Base-by-base conservation (phyloP, 2,329 filamentous ascomycete species). In the Rachicladosporium sp. region DNA sequence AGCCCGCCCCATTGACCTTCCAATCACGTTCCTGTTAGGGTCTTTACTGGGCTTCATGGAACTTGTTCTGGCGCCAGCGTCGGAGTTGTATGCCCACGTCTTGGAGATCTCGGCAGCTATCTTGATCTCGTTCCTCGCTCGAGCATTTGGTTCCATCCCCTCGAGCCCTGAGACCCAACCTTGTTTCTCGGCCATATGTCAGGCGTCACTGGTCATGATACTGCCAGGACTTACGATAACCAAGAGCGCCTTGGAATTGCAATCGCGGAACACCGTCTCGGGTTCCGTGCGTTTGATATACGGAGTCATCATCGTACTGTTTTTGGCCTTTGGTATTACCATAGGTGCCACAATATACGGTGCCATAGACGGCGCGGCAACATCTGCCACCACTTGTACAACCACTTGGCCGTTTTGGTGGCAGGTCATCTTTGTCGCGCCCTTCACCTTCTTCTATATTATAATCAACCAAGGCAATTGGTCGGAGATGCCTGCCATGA, bases 1-100 rank as follows among this genome's bases (percentile, higher is more conserved):
- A 42, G 81, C 79, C 3, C 74, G 82, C 2, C 74, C 77, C 32
- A 78, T 87, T 47, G 83, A 89, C 54, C 63, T 88, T 42, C 82
- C 81, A 0, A 69, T 86, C 19, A 76, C 77, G 21, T 87, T 88
- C 53, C 38, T 82, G 1, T 68, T 88, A 0, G 83, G 83, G 2
- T 77, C 73, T 50, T 61, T 85, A n/a, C 68, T 88, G 1, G 82
- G 82, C 1, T 61, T 77, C 42, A 63, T 88, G 40, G 80, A 87
- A 50, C 71, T 87, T 10, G 71, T 83, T 15, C 63, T 83, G 3
- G 78, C 80, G 0, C 80, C 83, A 0, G 74, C 69, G 29, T 87
- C 82, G 10, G 76, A 80, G 31, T 66, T 86, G 2, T 79, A 79
- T 52, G 56, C 58, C 32, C 63, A 64, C 32, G 57, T 65, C 5